These are phyloP conservation scores for Physcomitrium patens DNA, from an alignment of 225 moss, liverwort and hornwort species.

Conservation along the genomic window DNA sequence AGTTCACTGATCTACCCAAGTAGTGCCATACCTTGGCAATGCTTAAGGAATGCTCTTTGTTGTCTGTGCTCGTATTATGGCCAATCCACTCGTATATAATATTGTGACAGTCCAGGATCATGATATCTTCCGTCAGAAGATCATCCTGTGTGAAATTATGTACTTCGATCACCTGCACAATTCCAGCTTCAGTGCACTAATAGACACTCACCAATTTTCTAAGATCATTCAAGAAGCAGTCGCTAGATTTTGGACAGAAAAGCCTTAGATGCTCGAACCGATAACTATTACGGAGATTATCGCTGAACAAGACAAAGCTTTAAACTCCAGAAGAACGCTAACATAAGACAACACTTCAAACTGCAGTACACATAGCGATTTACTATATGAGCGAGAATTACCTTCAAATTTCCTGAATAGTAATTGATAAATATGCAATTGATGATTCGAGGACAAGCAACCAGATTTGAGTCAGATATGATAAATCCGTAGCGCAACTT, in stretches of 20 bases:
- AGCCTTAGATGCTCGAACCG: conserved; percentile 8
- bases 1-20: conserved; percentile 5
- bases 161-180: conserved; percentile 72
- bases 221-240: conserved; percentile 6
- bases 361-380: too few relatives aligned
- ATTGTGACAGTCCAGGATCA: conserved; percentile 81
- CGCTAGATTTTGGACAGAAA: conserved; percentile 16
- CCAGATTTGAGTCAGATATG: conserved; percentile 33
- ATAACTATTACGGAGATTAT: background rate
- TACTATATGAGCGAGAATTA: background rate
- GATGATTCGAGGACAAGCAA: conserved; percentile 37
- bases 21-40: conserved; percentile 59
- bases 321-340: conserved; percentile 11
- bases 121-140: conserved; percentile 88
- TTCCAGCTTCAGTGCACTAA: conserved; percentile 20
- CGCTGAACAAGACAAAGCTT: conserved; percentile 22
- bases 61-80: conserved; percentile 57
- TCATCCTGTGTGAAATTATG: conserved; percentile 95
- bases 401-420: conserved; percentile 57
- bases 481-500: conserved; percentile 15
- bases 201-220: conserved; percentile 8
- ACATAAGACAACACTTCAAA: conserved; percentile 12
- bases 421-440: conserved; percentile 6
- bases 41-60: conserved; percentile 61
- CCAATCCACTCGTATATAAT: conserved; percentile 81